Percentiles rank a stretch among this genome's conserved stretches.
Evolutionary conservation across 2,329 filamentous ascomycete genomes (phyloP).

Genomic region (Fusarium sterilihyphosum): DNA sequence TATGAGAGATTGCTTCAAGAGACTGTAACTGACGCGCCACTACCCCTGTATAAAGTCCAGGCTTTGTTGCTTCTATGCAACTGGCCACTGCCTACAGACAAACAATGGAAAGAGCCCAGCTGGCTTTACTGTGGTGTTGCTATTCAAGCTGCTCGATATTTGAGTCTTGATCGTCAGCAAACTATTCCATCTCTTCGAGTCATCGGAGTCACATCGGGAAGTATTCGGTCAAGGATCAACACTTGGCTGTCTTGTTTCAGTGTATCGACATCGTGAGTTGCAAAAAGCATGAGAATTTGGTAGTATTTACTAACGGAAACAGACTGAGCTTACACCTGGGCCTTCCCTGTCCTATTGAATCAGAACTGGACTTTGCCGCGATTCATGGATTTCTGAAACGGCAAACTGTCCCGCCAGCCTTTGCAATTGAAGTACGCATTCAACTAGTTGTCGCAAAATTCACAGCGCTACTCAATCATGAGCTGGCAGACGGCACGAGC

Average conservation of each 20-base stretch:
- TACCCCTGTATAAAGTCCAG: slow-evolving; percentile 32
- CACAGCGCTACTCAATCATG: slow-evolving; percentile 18
- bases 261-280: slow-evolving; percentile 25
- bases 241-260: slow-evolving; percentile 30
- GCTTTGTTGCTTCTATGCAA: slow-evolving; percentile 21
- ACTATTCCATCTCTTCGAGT: slow-evolving; percentile 13
- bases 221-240: slow-evolving; percentile 20
- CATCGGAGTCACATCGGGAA: slow-evolving; percentile 17
- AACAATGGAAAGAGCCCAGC: slow-evolving; percentile 19
- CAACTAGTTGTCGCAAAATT: slow-evolving; percentile 32
- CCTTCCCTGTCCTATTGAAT: slow-evolving; percentile 17
- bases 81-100: slow-evolving; percentile 25
- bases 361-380: slow-evolving; percentile 18
- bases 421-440: slow-evolving; percentile 13
- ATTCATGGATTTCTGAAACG: slow-evolving; percentile 19
- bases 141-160: slow-evolving; percentile 29
- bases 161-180: slow-evolving; percentile 32
- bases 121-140: slow-evolving; percentile 33
- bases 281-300: fast-evolving
- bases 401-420: slow-evolving; percentile 8
- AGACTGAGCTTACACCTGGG: slow-evolving; percentile 30
- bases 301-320: background rate
- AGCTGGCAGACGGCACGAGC: slow-evolving; percentile 10
- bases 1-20: slow-evolving; percentile 22
- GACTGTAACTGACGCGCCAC: slow-evolving; percentile 4